phyloP scores from a whole-genome alignment of 1,284 basidiomycete genomes.

The Boletus semigastroideus region DNA sequence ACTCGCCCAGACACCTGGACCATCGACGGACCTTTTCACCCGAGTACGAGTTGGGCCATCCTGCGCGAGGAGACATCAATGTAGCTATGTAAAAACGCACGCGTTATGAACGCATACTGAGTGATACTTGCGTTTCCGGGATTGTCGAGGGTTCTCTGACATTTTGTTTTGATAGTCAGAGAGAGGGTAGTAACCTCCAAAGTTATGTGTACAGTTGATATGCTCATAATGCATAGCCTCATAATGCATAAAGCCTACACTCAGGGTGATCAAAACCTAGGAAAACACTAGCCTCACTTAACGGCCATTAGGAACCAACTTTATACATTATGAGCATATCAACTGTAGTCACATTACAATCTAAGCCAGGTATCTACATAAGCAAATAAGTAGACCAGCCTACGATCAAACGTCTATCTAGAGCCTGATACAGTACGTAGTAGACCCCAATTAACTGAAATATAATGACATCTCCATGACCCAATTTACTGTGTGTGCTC shows the following conservation, averaged over 20 bases:
- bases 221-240: too few relatives aligned
- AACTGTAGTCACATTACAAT: too few relatives aligned
- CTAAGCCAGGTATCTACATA: conserved; percentile 16
- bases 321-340: too few relatives aligned
- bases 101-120: conserved; percentile 21
- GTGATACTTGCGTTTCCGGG: conserved; percentile 35
- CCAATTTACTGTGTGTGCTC: neutral
- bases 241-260: too few relatives aligned
- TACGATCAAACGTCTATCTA: neutral
- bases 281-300: too few relatives aligned
- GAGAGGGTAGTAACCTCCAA: too few relatives aligned
- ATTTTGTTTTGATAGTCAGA: too few relatives aligned
- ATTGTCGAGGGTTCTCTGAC: conserved; percentile 17
- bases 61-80: conserved; percentile 13
- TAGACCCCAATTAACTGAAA: conserved; percentile 27
- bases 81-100: neutral
- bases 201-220: too few relatives aligned
- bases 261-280: too few relatives aligned
- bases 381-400: conserved; percentile 3
- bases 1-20: conserved; percentile 80
- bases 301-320: too few relatives aligned
- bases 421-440: conserved; percentile 8
- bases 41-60: conserved; percentile 52
- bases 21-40: conserved; percentile 60
- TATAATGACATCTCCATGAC: conserved; percentile 19